phyloP scores from a whole-genome alignment of 768 basidiomycete genomes.

The Suillus discolor region DNA sequence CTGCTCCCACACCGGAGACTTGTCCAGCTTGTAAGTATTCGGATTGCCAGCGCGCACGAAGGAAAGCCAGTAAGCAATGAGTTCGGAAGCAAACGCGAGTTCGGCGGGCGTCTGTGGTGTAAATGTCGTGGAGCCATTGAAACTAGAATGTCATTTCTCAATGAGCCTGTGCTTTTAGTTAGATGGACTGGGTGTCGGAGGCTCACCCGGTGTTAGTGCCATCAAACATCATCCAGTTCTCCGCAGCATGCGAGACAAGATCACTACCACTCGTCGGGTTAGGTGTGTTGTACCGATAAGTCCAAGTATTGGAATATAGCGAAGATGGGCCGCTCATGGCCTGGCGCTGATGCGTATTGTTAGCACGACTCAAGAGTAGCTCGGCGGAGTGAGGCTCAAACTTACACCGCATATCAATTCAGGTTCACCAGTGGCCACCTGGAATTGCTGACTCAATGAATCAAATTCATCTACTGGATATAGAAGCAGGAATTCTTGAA shows the following conservation, averaged over 20 bases:
- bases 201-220: slow-evolving; percentile 62
- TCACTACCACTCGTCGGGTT: slow-evolving; percentile 44
- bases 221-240: slow-evolving; percentile 71
- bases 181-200: background rate
- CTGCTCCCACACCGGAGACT: slow-evolving; percentile 52
- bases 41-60: slow-evolving; percentile 61
- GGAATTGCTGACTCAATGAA: slow-evolving; percentile 42
- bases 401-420: slow-evolving; percentile 56
- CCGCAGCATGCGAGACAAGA: slow-evolving; percentile 52
- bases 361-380: background rate
- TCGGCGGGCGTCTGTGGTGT: slow-evolving; percentile 47
- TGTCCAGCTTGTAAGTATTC: slow-evolving; percentile 53
- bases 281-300: slow-evolving; percentile 62
- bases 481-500: slow-evolving; percentile 38
- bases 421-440: slow-evolving; percentile 52
- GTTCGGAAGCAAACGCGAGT: slow-evolving; percentile 54
- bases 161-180: background rate
- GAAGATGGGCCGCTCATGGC: slow-evolving; percentile 49
- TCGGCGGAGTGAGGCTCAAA: slow-evolving; percentile 3
- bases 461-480: slow-evolving; percentile 49
- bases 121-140: slow-evolving; percentile 57
- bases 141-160: slow-evolving; percentile 24
- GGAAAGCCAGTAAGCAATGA: slow-evolving; percentile 68
- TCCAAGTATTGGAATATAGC: slow-evolving; percentile 41
- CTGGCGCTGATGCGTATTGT: slow-evolving; percentile 37